Conservation (phyloP, 495 filamentous ascomycete genomes). For the Podospora bellae-mahoneyi region DNA sequence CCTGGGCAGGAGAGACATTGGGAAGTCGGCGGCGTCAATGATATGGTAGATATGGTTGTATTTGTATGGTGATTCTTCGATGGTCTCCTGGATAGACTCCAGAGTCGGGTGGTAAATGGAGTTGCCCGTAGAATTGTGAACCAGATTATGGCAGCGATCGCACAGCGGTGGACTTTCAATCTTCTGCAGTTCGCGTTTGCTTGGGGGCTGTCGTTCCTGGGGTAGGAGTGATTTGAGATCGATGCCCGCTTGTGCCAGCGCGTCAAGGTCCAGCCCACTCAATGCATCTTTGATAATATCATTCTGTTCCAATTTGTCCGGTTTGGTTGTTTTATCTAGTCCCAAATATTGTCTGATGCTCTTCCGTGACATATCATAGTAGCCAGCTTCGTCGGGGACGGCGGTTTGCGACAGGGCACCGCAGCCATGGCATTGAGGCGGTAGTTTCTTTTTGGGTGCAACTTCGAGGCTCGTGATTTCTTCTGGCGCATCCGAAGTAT, state of each 20-base stretch:
- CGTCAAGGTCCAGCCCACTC: constrained; percentile 36
- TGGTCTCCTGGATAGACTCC: constrained; percentile 71
- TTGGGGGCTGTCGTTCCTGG: constrained; percentile 19
- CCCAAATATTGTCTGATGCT: constrained; percentile 46
- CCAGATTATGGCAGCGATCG: constrained; percentile 78
- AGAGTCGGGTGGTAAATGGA: constrained; percentile 74
- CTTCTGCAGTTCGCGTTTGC: not conserved
- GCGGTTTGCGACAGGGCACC: constrained; percentile 77
- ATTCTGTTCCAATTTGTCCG: constrained; percentile 25
- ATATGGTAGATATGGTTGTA: constrained; percentile 93
- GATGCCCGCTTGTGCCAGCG: constrained; percentile 44
- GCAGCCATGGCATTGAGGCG: constrained; percentile 76
- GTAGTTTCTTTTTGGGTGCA: constrained; percentile 38
- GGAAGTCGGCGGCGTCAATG: constrained; percentile 97
- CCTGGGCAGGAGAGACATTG: constrained; percentile 77
- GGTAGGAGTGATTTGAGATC: constrained; percentile 33
- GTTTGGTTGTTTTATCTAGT: constrained; percentile 23
- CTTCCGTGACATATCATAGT: constrained; percentile 61
- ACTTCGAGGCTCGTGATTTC: not conserved
- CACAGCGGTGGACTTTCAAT: constrained; percentile 54
- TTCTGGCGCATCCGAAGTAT: not conserved
- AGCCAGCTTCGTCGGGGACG: constrained; percentile 69
- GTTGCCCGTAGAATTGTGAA: constrained; percentile 67
- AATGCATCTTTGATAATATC: constrained; percentile 43
- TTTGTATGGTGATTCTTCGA: constrained; percentile 78